phyloP scores from a whole-genome alignment of 1,284 basidiomycete genomes.

The Tilletia indica region DNA sequence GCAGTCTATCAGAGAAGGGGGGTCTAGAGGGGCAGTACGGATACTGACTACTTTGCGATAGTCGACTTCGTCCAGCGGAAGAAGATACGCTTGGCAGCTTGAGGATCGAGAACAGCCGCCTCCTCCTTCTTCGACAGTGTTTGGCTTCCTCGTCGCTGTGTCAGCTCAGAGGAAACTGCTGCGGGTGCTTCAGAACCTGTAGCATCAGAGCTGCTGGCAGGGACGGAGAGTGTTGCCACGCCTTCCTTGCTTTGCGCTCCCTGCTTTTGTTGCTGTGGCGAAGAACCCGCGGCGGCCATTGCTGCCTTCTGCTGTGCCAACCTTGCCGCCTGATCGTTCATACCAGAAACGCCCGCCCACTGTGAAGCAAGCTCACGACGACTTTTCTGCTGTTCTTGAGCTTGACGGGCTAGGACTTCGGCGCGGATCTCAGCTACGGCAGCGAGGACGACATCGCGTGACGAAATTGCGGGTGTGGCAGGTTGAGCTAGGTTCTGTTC shows the following conservation, averaged over 20 bases:
- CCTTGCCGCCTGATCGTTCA: background rate
- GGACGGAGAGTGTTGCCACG: no score
- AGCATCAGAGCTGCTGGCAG: no score
- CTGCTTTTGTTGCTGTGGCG: no score
- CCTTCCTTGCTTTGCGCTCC: no score
- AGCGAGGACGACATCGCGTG: conserved; percentile 1
- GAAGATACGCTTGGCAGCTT: conserved; percentile 7
- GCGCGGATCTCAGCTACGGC: background rate
- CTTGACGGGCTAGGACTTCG: background rate
- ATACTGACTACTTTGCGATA: background rate
- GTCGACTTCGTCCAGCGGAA: conserved; percentile 6
- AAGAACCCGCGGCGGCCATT: background rate
- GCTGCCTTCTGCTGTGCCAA: background rate
- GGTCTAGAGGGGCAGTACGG: background rate
- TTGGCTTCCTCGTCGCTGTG: no score
- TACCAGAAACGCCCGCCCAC: background rate
- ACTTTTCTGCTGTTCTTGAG: background rate
- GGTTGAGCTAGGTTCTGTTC: background rate
- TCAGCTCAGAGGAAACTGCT: no score
- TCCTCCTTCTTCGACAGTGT: no score
- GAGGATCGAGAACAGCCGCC: background rate
- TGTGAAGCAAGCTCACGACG: background rate
- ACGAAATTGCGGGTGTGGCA: background rate
- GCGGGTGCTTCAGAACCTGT: no score
- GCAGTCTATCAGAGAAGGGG: background rate